Evolutionary conservation across 2,329 filamentous ascomycete genomes (phyloP).

Genomic region (Clarireedia paspali): DNA sequence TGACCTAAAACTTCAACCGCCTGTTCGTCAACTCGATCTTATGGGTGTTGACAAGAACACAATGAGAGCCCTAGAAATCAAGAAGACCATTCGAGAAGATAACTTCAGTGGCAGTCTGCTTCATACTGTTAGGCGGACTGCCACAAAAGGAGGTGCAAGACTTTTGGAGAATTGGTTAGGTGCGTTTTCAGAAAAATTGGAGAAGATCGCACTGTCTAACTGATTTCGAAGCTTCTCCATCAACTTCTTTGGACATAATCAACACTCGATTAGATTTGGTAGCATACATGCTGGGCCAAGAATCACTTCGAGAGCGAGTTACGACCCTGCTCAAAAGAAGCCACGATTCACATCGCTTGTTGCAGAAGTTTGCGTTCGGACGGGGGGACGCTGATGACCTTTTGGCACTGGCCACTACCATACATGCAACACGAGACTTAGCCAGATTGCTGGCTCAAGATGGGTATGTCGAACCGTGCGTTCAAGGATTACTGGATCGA

Average conservation of each 20-base stretch:
- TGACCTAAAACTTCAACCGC: constrained; percentile 76
- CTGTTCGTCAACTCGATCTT: constrained; percentile 67
- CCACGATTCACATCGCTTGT: constrained; percentile 79
- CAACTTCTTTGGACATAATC: constrained; percentile 76
- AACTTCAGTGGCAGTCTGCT: constrained; percentile 75
- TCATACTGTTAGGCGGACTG: constrained; percentile 81
- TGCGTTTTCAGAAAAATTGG: constrained; percentile 29
- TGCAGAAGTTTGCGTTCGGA: constrained; percentile 90
- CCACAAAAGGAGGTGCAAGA: constrained; percentile 84
- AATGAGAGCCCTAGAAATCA: constrained; percentile 80
- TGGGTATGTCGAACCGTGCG: constrained; percentile 28
- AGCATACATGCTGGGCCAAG: constrained; percentile 59
- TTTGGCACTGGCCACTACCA: constrained; percentile 72
- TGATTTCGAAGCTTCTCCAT: constrained; percentile 57
- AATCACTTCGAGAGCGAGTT: constrained; percentile 62
- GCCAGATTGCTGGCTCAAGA: constrained; percentile 37
- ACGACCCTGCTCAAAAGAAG: constrained; percentile 62
- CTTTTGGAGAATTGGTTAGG: constrained; percentile 80
- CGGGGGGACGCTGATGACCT: constrained; percentile 90
- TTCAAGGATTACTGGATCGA: constrained; percentile 42
- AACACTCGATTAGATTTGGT: constrained; percentile 76
- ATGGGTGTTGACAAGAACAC: constrained; percentile 93
- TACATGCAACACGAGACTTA: constrained; percentile 65
- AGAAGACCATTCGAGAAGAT: constrained; percentile 76
- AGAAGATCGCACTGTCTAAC: neutral